Evolutionary conservation across 352 stramenopile species (phyloP), one percentile per base, ranked within the genome.

Genomic region (Globisporangium iwayamae): DNA sequence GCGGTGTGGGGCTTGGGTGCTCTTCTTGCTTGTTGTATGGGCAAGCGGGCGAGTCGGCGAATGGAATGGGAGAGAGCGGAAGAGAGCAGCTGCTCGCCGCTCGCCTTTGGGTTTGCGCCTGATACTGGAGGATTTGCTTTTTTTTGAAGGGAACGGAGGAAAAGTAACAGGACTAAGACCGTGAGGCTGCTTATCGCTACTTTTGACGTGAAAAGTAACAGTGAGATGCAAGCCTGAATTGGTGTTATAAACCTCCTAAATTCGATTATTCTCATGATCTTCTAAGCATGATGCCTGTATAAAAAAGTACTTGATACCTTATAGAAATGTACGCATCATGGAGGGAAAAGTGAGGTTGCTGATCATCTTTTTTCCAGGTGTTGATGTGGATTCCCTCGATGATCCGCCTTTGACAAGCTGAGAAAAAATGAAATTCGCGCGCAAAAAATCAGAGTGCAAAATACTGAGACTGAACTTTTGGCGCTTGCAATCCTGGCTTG

Each of bases 61-160:
- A 59, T 59, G 53, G 38, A 59, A 59, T 59, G 53, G 32, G 38
- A 59, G 38, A 46, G 53, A 59, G 47, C 14, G 47, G 47, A 47
- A 47, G 41, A 45, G 39, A 57, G 53, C 53, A 59, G 53, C 53
- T 59, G 53, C 53, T 34, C 51, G 30, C 46, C 47, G 20, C 47
- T 53, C 47, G 47, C 47, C 16, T 47, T 20, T 54, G 20, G 22
- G 7, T 54, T 47, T 18, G 14, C 1, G 47, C 22, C 47, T 54
- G 47, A 54, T 36, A 54, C 47, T 54, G 47, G 41, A 14, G 41
- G 47, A 54, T 54, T 54, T 54, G 47, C 20, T 34, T 53, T 36
- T 54, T 54, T 54, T 53, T 53, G 47, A 52, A 53, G 22, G 47
- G 47, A 54, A 32, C 22, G 14, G 47, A 32, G 13, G 39, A 53